phyloP scores from a whole-genome alignment of 768 basidiomycete species.

The Saitozyma podzolica region DNA sequence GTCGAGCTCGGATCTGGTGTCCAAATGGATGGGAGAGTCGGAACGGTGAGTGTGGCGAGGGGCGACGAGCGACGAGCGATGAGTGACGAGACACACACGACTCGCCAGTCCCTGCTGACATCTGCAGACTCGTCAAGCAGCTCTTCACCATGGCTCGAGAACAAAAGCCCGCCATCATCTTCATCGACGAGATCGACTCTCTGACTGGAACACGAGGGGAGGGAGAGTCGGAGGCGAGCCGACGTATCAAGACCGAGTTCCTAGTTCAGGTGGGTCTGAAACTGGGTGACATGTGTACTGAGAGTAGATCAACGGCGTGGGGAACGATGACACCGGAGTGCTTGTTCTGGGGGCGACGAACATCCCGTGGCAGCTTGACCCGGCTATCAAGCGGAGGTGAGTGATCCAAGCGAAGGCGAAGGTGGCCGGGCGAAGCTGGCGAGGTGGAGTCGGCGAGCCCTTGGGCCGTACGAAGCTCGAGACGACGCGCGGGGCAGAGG shows the following conservation, averaged over 20 bases:
- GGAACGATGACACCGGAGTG: slow-evolving; percentile 94
- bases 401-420: slow-evolving; percentile 23
- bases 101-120: slow-evolving; percentile 4
- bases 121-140: slow-evolving; percentile 81
- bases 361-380: slow-evolving; percentile 96
- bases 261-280: slow-evolving; percentile 31
- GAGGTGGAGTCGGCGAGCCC: too few species aligned
- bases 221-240: slow-evolving; percentile 94
- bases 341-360: slow-evolving; percentile 97
- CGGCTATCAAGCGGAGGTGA: slow-evolving; percentile 92
- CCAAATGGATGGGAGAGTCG: slow-evolving; percentile 99
- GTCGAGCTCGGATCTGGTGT: slow-evolving; percentile 89
- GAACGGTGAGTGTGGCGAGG: slow-evolving; percentile 66
- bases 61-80: not conserved
- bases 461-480: too few species aligned
- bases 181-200: slow-evolving; percentile 98
- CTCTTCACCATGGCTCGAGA: slow-evolving; percentile 95
- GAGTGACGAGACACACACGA: not conserved
- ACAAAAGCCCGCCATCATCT: slow-evolving; percentile 95
- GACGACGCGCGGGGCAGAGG: not conserved
- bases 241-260: slow-evolving; percentile 94
- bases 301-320: slow-evolving; percentile 95
- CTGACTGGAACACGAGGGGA: slow-evolving; percentile 91
- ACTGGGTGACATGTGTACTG: slow-evolving; percentile 2
- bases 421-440: too few species aligned